Conservation (phyloP, 164 flowering plant genomes). For the Buxus sempervirens region DNA sequence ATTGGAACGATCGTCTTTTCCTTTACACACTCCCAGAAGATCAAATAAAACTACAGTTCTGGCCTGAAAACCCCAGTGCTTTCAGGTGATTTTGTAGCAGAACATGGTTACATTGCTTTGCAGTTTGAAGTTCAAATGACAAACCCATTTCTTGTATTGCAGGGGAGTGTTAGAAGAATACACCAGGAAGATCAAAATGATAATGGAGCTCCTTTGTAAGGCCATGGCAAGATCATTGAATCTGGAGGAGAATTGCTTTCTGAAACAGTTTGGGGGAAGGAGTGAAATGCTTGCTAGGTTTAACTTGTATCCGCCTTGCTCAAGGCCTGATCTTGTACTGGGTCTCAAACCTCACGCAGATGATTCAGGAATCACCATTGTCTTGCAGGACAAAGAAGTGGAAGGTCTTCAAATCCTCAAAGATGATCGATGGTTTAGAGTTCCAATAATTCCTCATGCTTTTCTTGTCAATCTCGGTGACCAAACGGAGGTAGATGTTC, state of each 20-base stretch:
- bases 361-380: slow-evolving; percentile 40
- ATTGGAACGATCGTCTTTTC: slow-evolving; percentile 33
- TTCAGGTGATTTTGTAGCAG: slow-evolving; percentile 38
- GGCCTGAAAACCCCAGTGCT: slow-evolving; percentile 31
- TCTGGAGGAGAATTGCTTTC: slow-evolving; percentile 39
- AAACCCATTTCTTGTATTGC: slow-evolving; percentile 10
- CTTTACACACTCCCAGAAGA: slow-evolving; percentile 27
- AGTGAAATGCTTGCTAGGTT: slow-evolving; percentile 29
- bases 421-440: slow-evolving; percentile 45
- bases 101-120: too few species aligned
- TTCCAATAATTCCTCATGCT: slow-evolving; percentile 42
- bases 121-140: too few species aligned
- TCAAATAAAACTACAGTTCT: slow-evolving; percentile 21
- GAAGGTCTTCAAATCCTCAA: slow-evolving; percentile 56
- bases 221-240: too few species aligned
- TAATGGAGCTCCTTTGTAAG: slow-evolving; percentile 23
- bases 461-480: slow-evolving; percentile 45
- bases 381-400: slow-evolving; percentile 52
- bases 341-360: slow-evolving; percentile 59
- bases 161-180: slow-evolving; percentile 37
- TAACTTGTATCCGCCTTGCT: slow-evolving; percentile 45
- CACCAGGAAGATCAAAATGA: slow-evolving; percentile 9
- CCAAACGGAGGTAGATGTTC: slow-evolving; percentile 28
- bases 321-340: slow-evolving; percentile 38
- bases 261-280: slow-evolving; percentile 26